A percentile compares a stretch with the other conserved stretches of the same genome.
Conservation (phyloP, 345 rosid species). For the Eucalyptus cladocalyx region DNA sequence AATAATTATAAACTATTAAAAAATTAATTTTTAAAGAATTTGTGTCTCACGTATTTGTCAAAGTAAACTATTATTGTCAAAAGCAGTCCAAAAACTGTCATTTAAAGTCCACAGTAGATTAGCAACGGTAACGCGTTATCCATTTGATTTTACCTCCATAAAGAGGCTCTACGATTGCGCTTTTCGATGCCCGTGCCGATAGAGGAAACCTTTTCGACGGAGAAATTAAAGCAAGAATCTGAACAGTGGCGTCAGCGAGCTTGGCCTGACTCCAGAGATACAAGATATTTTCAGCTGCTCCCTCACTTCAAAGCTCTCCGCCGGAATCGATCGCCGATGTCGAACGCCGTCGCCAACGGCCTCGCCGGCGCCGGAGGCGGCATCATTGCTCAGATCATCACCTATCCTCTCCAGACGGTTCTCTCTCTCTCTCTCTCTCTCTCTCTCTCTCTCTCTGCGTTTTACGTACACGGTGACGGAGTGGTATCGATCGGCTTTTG, state of each 20-base stretch:
- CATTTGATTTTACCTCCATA: not conserved
- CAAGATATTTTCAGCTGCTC: not conserved
- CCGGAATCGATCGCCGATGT: not conserved
- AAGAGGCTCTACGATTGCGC: not conserved
- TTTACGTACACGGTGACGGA: not conserved
- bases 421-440: not conserved
- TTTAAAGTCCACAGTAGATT: not conserved
- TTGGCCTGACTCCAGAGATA: not conserved
- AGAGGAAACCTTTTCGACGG: not conserved
- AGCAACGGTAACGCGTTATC: not conserved
- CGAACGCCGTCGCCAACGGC: conserved; percentile 63
- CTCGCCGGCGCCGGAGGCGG: conserved; percentile 71
- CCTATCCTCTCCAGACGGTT: conserved; percentile 66
- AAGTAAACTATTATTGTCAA: too few species aligned
- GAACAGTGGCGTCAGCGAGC: not conserved
- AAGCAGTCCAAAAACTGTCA: too few species aligned
- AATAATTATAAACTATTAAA: too few species aligned
- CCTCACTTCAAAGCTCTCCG: not conserved
- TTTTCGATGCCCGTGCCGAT: not conserved
- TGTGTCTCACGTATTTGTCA: fast-evolving
- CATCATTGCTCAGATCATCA: conserved; percentile 60
- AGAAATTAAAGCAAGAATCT: not conserved
- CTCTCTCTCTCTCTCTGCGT: not conserved
- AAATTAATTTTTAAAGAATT: too few species aligned
- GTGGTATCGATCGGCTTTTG: not conserved